Base-by-base conservation (phyloP, 768 basidiomycete species). In the Suillus lakei region DNA sequence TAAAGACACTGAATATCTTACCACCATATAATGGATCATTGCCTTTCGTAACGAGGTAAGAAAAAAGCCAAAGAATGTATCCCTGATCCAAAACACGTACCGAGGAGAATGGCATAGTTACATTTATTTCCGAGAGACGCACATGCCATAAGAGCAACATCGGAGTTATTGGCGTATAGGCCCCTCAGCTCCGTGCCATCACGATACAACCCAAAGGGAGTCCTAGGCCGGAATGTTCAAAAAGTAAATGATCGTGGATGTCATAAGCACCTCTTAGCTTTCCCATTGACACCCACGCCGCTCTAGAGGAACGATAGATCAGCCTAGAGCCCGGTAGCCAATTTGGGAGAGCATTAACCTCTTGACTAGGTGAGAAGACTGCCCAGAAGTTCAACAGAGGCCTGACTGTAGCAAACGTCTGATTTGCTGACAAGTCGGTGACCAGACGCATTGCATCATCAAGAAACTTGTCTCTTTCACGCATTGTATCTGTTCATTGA, bases 321-420 rank as follows among this genome's bases (percentile, higher is more conserved):
- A 16, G 39, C 63, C 28, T n/a, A 62, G 36, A 51, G 18, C 15
- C 28, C 26, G 21, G 23, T 23, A 63, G 4, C 5, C 26, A 32
- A n/a, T n/a, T 44, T 51, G 50, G 61, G n/a, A 32, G 32, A 38
- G 64, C 18, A 65, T 69, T 18, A 41, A 90, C 92, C 82, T 92
- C 90, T 66, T 83, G 83, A 73, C 92, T 93, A 0, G 92, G 87
- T 23, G 89, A 81, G 68, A 91, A 93, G 0, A 89, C 90, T 6
- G 89, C 91, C 90, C 91, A 94, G 68, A 93, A 91, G 72, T 93
- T 93, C 68, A 93, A 77, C 54, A 93, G 78, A 3, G 91, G 91
- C 69, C 85, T 85, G 23, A 94, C 91, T 0, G 90, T 88, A 66
- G 88, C 83, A 74, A 92, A 93, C 0, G 92, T 92, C 68, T 91